phyloP scores from a whole-genome alignment of 495 filamentous ascomycete species.

The Talaromyces borbonicus region DNA sequence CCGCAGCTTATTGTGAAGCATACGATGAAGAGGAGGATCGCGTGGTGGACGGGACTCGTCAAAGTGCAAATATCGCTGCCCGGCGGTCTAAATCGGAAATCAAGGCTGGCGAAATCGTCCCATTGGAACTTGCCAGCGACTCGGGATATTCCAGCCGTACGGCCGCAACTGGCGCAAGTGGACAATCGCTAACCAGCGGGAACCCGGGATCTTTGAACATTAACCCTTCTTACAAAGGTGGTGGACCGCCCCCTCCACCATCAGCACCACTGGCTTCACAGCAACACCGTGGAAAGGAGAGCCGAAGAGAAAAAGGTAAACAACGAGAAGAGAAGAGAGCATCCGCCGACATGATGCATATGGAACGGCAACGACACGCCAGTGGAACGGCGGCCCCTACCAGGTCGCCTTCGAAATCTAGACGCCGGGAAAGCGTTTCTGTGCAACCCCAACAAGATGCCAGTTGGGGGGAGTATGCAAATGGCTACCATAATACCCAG shows the following conservation, averaged over 20 bases:
- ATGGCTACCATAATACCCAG: slow-evolving; percentile 20
- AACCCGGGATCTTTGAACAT: slow-evolving; percentile 32
- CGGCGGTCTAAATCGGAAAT: slow-evolving; percentile 43
- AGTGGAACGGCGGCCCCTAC: slow-evolving; percentile 21
- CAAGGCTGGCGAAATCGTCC: slow-evolving; percentile 21
- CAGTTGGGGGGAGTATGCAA: slow-evolving; percentile 25
- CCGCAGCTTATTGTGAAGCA: slow-evolving; percentile 45
- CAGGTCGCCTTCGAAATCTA: slow-evolving; percentile 27
- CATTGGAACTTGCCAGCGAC: slow-evolving; percentile 46
- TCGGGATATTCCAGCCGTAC: slow-evolving; percentile 59
- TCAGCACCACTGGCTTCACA: not conserved
- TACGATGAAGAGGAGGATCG: slow-evolving; percentile 43
- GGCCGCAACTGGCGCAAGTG: slow-evolving; percentile 43
- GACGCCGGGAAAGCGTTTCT: slow-evolving; percentile 24
- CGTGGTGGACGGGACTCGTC: slow-evolving; percentile 37
- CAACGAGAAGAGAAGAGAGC: slow-evolving; percentile 17
- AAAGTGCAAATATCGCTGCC: slow-evolving; percentile 42
- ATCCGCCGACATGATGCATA: slow-evolving; percentile 31
- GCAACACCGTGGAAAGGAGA: slow-evolving; percentile 22
- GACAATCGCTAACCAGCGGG: slow-evolving; percentile 43
- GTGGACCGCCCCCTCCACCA: not conserved
- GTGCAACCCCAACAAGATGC: slow-evolving; percentile 19
- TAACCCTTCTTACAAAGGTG: slow-evolving; percentile 25
- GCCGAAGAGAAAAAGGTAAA: slow-evolving; percentile 10
- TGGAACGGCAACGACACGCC: slow-evolving; percentile 23